A percentile compares a stretch with the other conserved stretches of the same genome.
phyloP scores from a whole-genome alignment of 139 green algal species.

The Auxenochlorella pyrenoidosa region DNA sequence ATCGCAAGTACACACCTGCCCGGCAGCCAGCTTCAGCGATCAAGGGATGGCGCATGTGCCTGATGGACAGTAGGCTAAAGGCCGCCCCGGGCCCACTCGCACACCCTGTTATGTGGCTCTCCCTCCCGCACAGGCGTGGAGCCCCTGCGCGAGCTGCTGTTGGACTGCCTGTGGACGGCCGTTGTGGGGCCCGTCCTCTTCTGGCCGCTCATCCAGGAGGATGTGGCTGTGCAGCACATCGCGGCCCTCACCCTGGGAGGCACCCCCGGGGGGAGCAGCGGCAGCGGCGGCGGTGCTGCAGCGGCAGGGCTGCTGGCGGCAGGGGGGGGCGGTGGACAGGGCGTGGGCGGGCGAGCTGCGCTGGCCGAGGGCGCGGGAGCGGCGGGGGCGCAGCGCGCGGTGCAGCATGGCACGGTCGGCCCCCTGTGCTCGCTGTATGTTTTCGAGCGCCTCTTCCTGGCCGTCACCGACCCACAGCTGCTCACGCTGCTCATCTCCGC shows the following conservation, averaged over 20 bases:
- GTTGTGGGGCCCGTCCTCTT: conserved; percentile 75
- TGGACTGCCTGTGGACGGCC: conserved; percentile 67
- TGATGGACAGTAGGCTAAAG: too few relatives aligned
- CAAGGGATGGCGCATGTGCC: too few relatives aligned
- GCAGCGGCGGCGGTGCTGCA: neutral
- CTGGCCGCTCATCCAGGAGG: conserved; percentile 66
- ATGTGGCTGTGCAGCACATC: conserved; percentile 29
- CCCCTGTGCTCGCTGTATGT: conserved; percentile 70
- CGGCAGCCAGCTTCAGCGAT: too few relatives aligned
- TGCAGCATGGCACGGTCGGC: conserved; percentile 41
- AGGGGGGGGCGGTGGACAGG: too few relatives aligned
- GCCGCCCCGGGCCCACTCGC: too few relatives aligned
- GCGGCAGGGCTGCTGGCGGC: neutral
- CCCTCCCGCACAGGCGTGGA: conserved; percentile 42
- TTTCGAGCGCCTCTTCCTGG: conserved; percentile 80
- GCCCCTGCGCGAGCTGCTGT: conserved; percentile 41
- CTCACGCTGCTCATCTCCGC: conserved; percentile 60
- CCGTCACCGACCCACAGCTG: conserved; percentile 64
- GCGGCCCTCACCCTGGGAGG: neutral
- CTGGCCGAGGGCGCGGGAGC: neutral
- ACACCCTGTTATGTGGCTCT: neutral
- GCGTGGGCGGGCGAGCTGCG: neutral
- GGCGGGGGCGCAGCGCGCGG: neutral
- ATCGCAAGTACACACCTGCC: too few relatives aligned
- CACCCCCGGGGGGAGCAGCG: neutral